Base-by-base conservation (phyloP, 805 yeast genomes). In the Starmerella bombi region DNA sequence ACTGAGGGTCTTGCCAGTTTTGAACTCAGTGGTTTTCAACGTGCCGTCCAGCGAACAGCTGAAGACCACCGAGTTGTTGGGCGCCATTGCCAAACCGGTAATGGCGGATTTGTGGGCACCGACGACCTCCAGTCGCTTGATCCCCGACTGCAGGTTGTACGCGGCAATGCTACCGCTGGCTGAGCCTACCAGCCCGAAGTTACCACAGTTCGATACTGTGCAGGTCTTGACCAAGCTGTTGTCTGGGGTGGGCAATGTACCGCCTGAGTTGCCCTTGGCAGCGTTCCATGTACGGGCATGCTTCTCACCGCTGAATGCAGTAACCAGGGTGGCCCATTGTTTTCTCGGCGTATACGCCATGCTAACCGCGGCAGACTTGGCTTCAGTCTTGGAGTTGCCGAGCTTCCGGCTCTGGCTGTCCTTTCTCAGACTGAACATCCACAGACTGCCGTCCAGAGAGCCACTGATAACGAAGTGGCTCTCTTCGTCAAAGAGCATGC, bases 401-500 rank as follows among this genome's bases (percentile, higher is more conserved):
- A 91, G 63, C 57, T 85, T 93, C 55, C 83, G 94, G 3, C 94
- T 82, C 61, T 91, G 99, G 0, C 96, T 93, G 59, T 91, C 97
- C 58, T 91, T 91, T 53, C 97, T 71, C 39, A 91, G 66, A 1
- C 97, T 86, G 54, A 91, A 88, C 7, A 75, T 71, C 97, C 97
- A 91, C 51, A 93, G 69, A 2, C 93, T 70, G 52, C 72, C 70
- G 61, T 91, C 98, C 48, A 76, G 70, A 0, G 96, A 82, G 2
- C 93, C 93, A 38, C 94, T 82, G 40, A 82, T 68, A 9, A 93
- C 56, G 59, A 75, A 82, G 60, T 93, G 98, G 2, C 94, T 75
- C 35, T 75, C 75, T 5, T 44, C 45, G 25, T 44, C 80, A 60
- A 91, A 91, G 19, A 66, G 64, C 31, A 91, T 74, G 4, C 73